Conservation (phyloP, 495 filamentous ascomycete species). For the Cercophora samala region DNA sequence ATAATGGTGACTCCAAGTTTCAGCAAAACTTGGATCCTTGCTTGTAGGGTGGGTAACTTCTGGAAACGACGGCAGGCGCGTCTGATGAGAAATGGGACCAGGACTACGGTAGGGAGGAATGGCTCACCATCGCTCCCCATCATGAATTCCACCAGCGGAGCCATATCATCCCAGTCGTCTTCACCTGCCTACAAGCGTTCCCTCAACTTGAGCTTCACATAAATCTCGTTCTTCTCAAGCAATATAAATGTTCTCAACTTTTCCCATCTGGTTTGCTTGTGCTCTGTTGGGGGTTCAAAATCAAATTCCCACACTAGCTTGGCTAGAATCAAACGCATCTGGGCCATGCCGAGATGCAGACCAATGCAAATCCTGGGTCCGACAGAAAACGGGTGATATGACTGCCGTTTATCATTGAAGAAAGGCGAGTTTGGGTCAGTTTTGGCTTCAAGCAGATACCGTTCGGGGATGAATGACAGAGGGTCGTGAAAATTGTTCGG, state of each 20-base stretch:
- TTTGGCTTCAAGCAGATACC: conserved; percentile 42
- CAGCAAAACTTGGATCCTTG: too few species aligned
- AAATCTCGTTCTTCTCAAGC: conserved; percentile 27
- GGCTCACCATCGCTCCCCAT: neutral
- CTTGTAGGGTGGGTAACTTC: too few species aligned
- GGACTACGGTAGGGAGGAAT: too few species aligned
- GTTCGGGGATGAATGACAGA: conserved; percentile 38
- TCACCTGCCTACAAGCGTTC: neutral
- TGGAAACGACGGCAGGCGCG: neutral
- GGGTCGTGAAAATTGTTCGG: conserved; percentile 25
- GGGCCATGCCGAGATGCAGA: conserved; percentile 48
- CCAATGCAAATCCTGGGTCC: conserved; percentile 43
- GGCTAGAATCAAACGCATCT: conserved; percentile 51
- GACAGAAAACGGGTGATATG: conserved; percentile 37
- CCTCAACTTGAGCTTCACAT: conserved; percentile 19
- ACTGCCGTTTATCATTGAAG: conserved; percentile 30
- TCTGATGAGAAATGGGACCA: too few species aligned
- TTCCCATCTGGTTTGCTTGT: conserved; percentile 36
- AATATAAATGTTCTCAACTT: conserved; percentile 42
- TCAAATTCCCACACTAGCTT: conserved; percentile 55
- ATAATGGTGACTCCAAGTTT: too few species aligned
- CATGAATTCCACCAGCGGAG: neutral
- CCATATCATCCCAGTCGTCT: neutral
- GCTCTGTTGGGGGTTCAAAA: conserved; percentile 35
- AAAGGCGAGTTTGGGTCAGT: conserved; percentile 22